Evolutionary conservation across 805 yeast genomes (phyloP).

Genomic region (Candida takata): DNA sequence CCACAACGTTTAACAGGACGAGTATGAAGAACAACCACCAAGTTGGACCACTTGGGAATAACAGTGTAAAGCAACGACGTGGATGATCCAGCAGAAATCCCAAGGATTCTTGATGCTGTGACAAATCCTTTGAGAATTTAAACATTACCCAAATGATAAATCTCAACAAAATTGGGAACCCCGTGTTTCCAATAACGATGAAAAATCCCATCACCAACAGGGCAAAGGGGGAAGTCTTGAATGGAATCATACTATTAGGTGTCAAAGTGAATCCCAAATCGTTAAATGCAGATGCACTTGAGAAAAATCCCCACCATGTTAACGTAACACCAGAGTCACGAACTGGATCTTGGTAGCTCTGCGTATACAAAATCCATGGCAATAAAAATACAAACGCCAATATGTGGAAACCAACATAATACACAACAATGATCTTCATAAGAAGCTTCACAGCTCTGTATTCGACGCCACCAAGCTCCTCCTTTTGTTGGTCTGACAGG

Average conservation of each 20-base stretch:
- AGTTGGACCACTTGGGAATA: slow-evolving; percentile 89
- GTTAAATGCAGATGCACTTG: slow-evolving; percentile 71
- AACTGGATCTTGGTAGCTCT: slow-evolving; percentile 37
- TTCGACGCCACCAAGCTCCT: slow-evolving; percentile 96
- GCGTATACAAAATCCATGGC: slow-evolving; percentile 49
- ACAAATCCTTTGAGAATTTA: slow-evolving; percentile 58
- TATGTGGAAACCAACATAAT: slow-evolving; percentile 73
- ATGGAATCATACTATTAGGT: slow-evolving; percentile 71
- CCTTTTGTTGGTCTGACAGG: slow-evolving; percentile 75
- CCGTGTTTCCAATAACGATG: slow-evolving; percentile 89
- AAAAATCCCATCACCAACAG: slow-evolving; percentile 59
- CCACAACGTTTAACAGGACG: slow-evolving; percentile 65
- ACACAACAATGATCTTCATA: slow-evolving; percentile 53
- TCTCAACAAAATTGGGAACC: slow-evolving; percentile 80
- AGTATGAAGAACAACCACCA: slow-evolving; percentile 87
- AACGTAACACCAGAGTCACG: slow-evolving; percentile 58
- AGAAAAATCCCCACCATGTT: slow-evolving; percentile 91
- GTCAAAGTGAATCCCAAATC: slow-evolving; percentile 82
- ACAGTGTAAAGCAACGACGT: slow-evolving; percentile 87
- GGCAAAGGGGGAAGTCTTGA: slow-evolving; percentile 56
- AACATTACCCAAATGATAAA: slow-evolving; percentile 75
- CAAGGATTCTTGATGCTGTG: slow-evolving; percentile 63
- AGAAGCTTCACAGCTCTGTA: slow-evolving; percentile 81
- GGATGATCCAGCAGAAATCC: slow-evolving; percentile 92
- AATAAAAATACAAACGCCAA: slow-evolving; percentile 45